Percentiles rank a stretch among this genome's conserved stretches.
phyloP scores from a whole-genome alignment of 495 filamentous ascomycete species.

The Podospora anserina region DNA sequence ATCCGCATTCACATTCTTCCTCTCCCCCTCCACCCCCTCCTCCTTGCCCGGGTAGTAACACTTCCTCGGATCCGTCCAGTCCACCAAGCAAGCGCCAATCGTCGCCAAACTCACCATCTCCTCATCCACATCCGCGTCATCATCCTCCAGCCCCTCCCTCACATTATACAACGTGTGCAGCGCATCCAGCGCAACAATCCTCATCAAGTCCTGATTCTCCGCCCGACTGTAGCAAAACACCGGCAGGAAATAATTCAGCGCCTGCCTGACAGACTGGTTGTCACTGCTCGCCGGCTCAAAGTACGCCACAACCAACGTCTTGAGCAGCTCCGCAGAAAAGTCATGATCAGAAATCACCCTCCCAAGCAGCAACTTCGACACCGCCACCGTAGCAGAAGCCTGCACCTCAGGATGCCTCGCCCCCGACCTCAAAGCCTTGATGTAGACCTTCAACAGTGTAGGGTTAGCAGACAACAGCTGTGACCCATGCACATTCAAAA shows the following conservation, averaged over 20 bases:
- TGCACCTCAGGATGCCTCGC: conserved; percentile 69
- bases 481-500: conserved; percentile 80
- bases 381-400: conserved; percentile 73
- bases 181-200: conserved; percentile 62
- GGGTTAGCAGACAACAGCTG: conserved; percentile 60
- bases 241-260: conserved; percentile 90
- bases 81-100: conserved; percentile 76
- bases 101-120: conserved; percentile 73
- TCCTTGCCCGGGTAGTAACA: conserved; percentile 64
- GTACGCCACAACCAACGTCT: conserved; percentile 76
- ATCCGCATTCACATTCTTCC: conserved; percentile 60
- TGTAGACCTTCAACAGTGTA: conserved; percentile 70
- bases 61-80: conserved; percentile 95
- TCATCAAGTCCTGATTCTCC: conserved; percentile 79
- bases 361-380: conserved; percentile 83
- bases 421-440: conserved; percentile 68
- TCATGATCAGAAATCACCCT: conserved; percentile 58
- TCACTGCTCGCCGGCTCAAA: conserved; percentile 82
- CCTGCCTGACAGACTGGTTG: conserved; percentile 85
- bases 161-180: conserved; percentile 63
- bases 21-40: conserved; percentile 48
- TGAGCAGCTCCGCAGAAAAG: conserved; percentile 65
- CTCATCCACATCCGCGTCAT: conserved; percentile 74
- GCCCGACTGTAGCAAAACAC: conserved; percentile 84
- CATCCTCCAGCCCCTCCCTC: conserved; percentile 68